Evolutionary conservation across 441 rosid species (phyloP).

Genomic region (Gossypium aridum): DNA sequence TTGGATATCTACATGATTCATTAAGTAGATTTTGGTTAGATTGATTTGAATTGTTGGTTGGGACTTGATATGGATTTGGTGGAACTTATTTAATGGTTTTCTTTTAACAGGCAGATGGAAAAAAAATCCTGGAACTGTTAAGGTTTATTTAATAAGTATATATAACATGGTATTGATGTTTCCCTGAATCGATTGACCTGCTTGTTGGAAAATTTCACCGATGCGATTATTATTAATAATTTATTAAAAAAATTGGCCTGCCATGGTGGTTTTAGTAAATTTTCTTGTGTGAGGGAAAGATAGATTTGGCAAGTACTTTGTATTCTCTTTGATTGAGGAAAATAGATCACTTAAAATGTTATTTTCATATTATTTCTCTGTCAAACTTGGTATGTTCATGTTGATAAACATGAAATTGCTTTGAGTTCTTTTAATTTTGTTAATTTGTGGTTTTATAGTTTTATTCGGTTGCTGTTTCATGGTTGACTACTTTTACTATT

Average conservation of each 20-base stretch:
- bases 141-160: neutral
- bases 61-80: neutral
- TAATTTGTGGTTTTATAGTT: neutral
- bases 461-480: neutral
- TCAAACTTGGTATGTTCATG: neutral
- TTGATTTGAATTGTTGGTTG: neutral
- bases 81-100: neutral
- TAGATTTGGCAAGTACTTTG: neutral
- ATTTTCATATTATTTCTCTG: neutral
- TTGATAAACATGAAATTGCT: neutral
- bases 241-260: neutral
- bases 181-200: neutral
- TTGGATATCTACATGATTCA: neutral
- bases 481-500: neutral
- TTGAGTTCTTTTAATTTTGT: neutral
- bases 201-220: neutral
- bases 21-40: neutral
- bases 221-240: neutral
- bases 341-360: neutral
- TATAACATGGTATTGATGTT: neutral
- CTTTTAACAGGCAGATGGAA: neutral
- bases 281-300: neutral
- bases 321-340: neutral
- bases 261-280: neutral
- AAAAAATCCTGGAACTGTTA: neutral